Evolutionary conservation across 331 rosid genomes (phyloP).

Genomic region (Spiraea crenata): DNA sequence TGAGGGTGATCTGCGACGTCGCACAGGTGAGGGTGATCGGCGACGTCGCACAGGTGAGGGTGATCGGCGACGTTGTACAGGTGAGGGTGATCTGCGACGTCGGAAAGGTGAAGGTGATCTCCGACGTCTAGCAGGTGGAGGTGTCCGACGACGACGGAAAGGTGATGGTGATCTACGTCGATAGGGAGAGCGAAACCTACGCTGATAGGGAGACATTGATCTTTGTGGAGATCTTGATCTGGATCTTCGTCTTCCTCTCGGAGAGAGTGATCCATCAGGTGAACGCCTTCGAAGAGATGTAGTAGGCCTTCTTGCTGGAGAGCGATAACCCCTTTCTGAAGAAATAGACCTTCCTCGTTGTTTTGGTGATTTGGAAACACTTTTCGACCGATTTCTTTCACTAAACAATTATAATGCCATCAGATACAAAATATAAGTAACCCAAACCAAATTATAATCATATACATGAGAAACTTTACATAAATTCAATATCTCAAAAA

Average conservation of each 20-base stretch:
- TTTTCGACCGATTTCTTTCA: constrained; percentile 51
- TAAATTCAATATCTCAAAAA: constrained; percentile 4
- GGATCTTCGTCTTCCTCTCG: constrained; percentile 55
- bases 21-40: constrained; percentile 28
- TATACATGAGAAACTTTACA: background rate
- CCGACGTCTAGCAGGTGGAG: constrained; percentile 16
- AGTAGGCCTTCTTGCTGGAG: constrained; percentile 50
- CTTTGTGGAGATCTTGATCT: constrained; percentile 47
- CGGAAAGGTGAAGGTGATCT: constrained; percentile 30
- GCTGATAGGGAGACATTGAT: constrained; percentile 31
- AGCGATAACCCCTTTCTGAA: constrained; percentile 40
- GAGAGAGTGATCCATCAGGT: constrained; percentile 49
- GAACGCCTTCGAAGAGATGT: constrained; percentile 60
- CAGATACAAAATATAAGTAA: background rate
- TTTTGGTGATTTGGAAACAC: constrained; percentile 61
- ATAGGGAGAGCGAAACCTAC: constrained; percentile 37
- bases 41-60: constrained; percentile 25
- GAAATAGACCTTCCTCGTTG: constrained; percentile 50
- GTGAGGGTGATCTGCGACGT: constrained; percentile 32
- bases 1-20: no score
- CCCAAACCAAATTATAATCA: background rate
- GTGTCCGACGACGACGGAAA: constrained; percentile 18
- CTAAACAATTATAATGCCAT: constrained; percentile 17
- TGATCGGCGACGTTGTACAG: constrained; percentile 17
- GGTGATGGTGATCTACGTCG: constrained; percentile 36